These are phyloP conservation scores for Allium cepa DNA, from an alignment of 106 monocot species.

Conservation along the genomic window DNA sequence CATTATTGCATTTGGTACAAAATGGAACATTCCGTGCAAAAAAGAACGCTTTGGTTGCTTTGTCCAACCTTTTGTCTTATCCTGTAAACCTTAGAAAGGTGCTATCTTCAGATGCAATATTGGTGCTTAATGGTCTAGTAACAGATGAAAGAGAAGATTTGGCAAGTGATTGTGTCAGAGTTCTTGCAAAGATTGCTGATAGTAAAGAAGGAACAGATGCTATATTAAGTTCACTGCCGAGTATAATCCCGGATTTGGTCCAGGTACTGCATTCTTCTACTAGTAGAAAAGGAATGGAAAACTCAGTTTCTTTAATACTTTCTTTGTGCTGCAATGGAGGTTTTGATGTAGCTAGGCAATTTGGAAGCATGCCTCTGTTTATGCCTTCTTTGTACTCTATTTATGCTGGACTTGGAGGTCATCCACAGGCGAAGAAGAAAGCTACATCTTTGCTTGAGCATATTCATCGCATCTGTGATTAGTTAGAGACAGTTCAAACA, in stretches of 20 bases:
- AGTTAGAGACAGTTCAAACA: not conserved
- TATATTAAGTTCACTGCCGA: constrained; percentile 23
- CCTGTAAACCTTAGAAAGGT: constrained; percentile 36
- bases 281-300: constrained; percentile 35
- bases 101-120: constrained; percentile 30
- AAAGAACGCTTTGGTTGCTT: constrained; percentile 50
- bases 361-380: constrained; percentile 36
- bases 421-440: constrained; percentile 48
- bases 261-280: constrained; percentile 35
- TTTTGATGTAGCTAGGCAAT: constrained; percentile 13
- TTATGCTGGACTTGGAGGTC: constrained; percentile 25
- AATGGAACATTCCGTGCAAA: constrained; percentile 45
- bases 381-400: constrained; percentile 51
- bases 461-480: constrained; percentile 26
- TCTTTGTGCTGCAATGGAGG: constrained; percentile 53
- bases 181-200: constrained; percentile 53
- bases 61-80: constrained; percentile 39
- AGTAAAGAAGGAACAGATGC: constrained; percentile 30
- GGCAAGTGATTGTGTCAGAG: constrained; percentile 32
- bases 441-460: constrained; percentile 40
- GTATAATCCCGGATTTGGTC: constrained; percentile 15
- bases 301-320: constrained; percentile 41
- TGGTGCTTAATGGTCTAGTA: constrained; percentile 24
- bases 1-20: constrained; percentile 40
- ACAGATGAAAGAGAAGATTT: constrained; percentile 49